phyloP scores from a whole-genome alignment of 495 filamentous ascomycete genomes.

The Viridothelium virens region DNA sequence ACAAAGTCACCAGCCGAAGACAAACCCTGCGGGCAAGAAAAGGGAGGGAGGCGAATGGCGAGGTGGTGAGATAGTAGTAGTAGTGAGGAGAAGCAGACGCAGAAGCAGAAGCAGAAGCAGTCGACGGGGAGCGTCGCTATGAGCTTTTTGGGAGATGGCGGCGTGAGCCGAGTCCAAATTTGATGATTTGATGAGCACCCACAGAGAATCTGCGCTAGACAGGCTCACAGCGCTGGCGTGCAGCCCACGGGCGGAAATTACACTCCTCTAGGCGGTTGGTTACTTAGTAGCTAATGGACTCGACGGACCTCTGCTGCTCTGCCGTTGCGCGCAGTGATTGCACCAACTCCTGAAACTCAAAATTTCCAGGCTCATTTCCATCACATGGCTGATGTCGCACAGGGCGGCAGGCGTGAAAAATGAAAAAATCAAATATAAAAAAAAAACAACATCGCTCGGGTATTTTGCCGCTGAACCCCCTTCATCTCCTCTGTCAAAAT shows the following conservation, averaged over 20 bases:
- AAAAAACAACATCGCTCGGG: not conserved
- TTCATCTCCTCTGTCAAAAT: not conserved
- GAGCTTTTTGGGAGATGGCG: not conserved
- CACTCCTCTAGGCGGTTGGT: not conserved
- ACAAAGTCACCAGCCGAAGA: not conserved
- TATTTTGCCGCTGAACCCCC: constrained; percentile 4
- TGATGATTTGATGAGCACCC: constrained; percentile 8
- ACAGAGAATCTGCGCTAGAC: constrained; percentile 12
- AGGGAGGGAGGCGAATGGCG: not conserved
- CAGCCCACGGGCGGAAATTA: constrained; percentile 10
- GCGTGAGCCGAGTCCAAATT: constrained; percentile 7
- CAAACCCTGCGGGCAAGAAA: not conserved
- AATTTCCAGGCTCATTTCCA: not conserved
- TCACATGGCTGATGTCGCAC: not conserved
- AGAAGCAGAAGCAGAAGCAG: not conserved
- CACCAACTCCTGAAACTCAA: not conserved
- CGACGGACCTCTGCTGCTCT: not conserved
- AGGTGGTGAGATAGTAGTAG: not conserved
- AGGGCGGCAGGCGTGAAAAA: not conserved
- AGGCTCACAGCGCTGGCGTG: constrained; percentile 9
- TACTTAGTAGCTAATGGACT: not conserved
- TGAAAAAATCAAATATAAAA: not conserved
- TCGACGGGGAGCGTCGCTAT: not conserved
- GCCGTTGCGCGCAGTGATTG: not conserved
- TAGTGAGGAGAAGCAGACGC: not conserved